Percentiles rank a stretch among this genome's conserved stretches.
These are phyloP conservation scores for Naganishia antarctica DNA, from an alignment of 768 basidiomycete genomes.

Conservation along the genomic window DNA sequence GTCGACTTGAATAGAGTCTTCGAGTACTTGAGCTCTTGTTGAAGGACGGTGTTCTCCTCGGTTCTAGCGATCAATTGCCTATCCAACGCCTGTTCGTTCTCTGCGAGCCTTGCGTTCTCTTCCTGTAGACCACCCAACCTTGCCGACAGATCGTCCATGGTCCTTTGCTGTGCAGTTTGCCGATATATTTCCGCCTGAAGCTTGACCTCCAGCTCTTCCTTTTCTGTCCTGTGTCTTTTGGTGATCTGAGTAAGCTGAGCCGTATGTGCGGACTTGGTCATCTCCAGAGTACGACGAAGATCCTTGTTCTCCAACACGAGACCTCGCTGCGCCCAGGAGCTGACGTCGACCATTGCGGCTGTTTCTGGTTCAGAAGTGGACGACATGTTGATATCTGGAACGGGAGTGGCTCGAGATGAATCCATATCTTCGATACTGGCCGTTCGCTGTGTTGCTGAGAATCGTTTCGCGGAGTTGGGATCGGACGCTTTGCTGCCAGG, in stretches of 20 bases:
- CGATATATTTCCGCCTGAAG: conserved; percentile 11
- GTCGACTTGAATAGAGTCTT: background rate
- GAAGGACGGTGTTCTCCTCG: background rate
- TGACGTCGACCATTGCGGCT: conserved; percentile 13
- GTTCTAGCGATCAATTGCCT: background rate
- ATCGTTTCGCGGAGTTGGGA: background rate
- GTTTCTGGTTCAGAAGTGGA: background rate
- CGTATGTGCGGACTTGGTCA: conserved; percentile 17
- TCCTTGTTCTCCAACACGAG: conserved; percentile 18
- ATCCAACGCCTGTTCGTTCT: background rate
- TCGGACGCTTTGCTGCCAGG: background rate
- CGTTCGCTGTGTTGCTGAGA: background rate
- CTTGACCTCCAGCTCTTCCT: conserved; percentile 17
- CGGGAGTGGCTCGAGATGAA: background rate
- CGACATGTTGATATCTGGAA: background rate
- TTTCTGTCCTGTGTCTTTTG: conserved; percentile 16
- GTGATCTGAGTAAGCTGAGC: conserved; percentile 13
- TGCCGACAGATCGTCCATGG: background rate
- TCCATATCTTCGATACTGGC: background rate
- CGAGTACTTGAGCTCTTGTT: background rate
- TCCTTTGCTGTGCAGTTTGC: background rate
- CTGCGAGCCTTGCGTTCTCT: conserved; percentile 4
- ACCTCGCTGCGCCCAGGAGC: conserved; percentile 12
- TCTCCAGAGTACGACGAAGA: conserved; percentile 6
- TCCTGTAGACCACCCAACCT: background rate